These are phyloP conservation scores for Mycotypha africana DNA, from an alignment of 371 early-diverging fungal genomes.

Conservation along the genomic window DNA sequence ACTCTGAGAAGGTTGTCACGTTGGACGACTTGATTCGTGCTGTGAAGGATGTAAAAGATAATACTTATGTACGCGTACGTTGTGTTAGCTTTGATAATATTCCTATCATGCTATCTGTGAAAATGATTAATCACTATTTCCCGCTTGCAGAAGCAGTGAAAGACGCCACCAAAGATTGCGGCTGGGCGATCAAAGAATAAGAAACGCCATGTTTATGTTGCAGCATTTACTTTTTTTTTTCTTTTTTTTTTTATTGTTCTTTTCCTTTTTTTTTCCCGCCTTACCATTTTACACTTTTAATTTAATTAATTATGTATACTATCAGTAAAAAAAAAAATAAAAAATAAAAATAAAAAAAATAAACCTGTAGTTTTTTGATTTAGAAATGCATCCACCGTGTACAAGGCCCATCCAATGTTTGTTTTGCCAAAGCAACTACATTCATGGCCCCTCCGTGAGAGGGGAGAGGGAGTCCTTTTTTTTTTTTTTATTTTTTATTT, in stretches of 20 bases:
- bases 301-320: too few relatives aligned
- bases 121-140: slow-evolving; percentile 79
- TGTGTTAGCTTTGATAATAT: slow-evolving; percentile 77
- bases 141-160: slow-evolving; percentile 51
- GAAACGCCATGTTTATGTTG: too few relatives aligned
- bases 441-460: too few relatives aligned
- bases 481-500: background rate
- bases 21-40: slow-evolving; percentile 60
- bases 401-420: too few relatives aligned
- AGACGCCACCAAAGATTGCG: slow-evolving; percentile 50
- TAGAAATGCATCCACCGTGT: too few relatives aligned
- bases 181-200: slow-evolving; percentile 40
- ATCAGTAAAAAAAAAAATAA: background rate
- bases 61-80: slow-evolving; percentile 80
- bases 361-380: background rate
- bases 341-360: background rate
- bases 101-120: slow-evolving; percentile 74
- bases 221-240: background rate
- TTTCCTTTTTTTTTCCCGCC: background rate
- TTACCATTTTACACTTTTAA: too few relatives aligned
- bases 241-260: background rate
- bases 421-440: too few relatives aligned
- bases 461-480: too few relatives aligned
- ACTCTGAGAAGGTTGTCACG: slow-evolving; percentile 53
- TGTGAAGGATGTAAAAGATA: slow-evolving; percentile 60